These are phyloP conservation scores for Yamadazyma taylorii DNA, from an alignment of 1,139 yeast species.

Conservation along the genomic window DNA sequence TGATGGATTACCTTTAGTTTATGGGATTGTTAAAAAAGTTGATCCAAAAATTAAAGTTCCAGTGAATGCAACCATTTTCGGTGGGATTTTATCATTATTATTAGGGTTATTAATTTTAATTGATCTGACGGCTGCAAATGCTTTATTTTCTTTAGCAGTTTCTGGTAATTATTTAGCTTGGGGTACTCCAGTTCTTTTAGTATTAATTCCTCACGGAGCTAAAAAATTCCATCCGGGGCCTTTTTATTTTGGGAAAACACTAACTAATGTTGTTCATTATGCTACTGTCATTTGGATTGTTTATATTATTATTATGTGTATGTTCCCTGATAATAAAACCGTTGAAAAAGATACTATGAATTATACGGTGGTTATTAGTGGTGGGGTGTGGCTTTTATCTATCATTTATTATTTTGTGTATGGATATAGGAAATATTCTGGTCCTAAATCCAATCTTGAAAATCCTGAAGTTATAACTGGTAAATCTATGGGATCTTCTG, in stretches of 20 bases:
- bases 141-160: constrained; percentile 51
- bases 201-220: constrained; percentile 42
- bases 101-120: constrained; percentile 60
- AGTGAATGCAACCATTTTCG: constrained; percentile 57
- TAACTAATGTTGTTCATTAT: constrained; percentile 36
- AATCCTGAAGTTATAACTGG: constrained; percentile 10
- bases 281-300: constrained; percentile 27
- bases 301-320: constrained; percentile 35
- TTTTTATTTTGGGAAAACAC: constrained; percentile 54
- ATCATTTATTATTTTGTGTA: constrained; percentile 27
- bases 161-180: constrained; percentile 45
- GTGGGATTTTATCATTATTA: constrained; percentile 46
- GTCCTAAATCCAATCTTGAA: constrained; percentile 39
- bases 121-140: constrained; percentile 58
- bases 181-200: constrained; percentile 43
- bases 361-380: constrained; percentile 36
- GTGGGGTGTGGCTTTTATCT: constrained; percentile 36
- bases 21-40: constrained; percentile 50
- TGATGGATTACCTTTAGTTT: constrained; percentile 44
- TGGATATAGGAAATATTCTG: constrained; percentile 31
- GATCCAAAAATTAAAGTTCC: constrained; percentile 56
- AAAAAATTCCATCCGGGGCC: constrained; percentile 59
- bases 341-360: constrained; percentile 36
- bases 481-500: constrained; percentile 2
- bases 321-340: constrained; percentile 36